Conservation (phyloP, 1,284 basidiomycete genomes). For the Rhizoctonia solani region DNA sequence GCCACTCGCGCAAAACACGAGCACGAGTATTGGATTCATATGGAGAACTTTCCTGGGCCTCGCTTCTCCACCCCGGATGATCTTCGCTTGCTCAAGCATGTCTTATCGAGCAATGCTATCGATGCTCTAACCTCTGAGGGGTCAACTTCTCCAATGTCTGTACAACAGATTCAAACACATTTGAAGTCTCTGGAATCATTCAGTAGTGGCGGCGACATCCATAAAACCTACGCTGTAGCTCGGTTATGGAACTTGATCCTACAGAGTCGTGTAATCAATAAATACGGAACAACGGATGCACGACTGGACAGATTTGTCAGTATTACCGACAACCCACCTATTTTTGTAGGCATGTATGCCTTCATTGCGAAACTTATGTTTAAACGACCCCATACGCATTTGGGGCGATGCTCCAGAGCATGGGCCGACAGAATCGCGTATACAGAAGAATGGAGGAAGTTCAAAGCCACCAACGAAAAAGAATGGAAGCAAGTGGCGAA, state of each 20-base stretch:
- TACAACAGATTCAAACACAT: background rate
- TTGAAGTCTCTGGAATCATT: background rate
- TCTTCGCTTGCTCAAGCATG: constrained; percentile 2
- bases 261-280: constrained; percentile 25
- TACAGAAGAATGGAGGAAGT: constrained; percentile 11
- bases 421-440: constrained; percentile 30
- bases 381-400: background rate
- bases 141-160: constrained; percentile 17
- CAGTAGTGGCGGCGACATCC: background rate
- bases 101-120: constrained; percentile 8
- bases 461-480: constrained; percentile 10
- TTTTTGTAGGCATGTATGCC: background rate
- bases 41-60: constrained; percentile 29
- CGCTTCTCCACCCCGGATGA: constrained; percentile 5
- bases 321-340: constrained; percentile 7
- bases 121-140: constrained; percentile 24
- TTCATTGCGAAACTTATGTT: background rate
- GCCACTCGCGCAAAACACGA: constrained; percentile 18
- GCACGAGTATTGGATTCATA: constrained; percentile 29
- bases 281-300: constrained; percentile 18
- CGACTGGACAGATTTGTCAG: constrained; percentile 20
- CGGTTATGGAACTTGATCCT: constrained; percentile 21
- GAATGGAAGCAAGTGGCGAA: constrained; percentile 16
- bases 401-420: constrained; percentile 22
- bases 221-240: constrained; percentile 21